Evolutionary conservation across 148 eudicot species (phyloP), one percentile per base, ranked within the genome.

Genomic region (Fagopyrum esculentum): DNA sequence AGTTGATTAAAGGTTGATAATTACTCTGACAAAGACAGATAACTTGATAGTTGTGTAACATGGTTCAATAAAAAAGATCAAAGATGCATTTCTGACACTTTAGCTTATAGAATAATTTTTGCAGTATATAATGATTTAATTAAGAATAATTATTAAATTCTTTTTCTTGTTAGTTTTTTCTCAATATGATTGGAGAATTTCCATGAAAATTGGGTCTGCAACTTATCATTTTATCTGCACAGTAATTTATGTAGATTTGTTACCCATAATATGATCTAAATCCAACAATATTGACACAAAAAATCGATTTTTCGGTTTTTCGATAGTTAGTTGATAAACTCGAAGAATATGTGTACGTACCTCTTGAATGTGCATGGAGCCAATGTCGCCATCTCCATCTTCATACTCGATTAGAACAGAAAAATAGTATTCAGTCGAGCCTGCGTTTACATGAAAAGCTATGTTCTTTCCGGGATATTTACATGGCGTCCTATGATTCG

Each of bases 311-410:
- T 52, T 52, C 9, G 40, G 40, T 35, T 35, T 35, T 35, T 35
- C 40, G 26, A 35, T 35, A 35, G 2, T 35, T 35, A 35, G 0
- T 35, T 1, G 40, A 35, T 35, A 35, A 35, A 35, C 40, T 15
- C n/a, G 19, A 52, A 15, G n/a, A 12, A 6, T 52, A 13, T 52
- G 5, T 12, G 57, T 43, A 64, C n/a, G 2, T 80, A 95, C 99
- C 99, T 88, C 80, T 84, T 79, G 83, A 13, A 95, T 90, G 52
- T 95, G 97, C 99, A 95, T 95, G 1, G 99, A 89, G 71, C 99
- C 99, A 49, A 95, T 64, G 63, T 92, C 97, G 5, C 99, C 99
- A 80, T 90, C 99, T 48, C 98, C 99, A 80, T 85, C 94, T 79
- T 95, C 99, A 30, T 84, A 95, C 69, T 92, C 99, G 5, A 92